A percentile compares a stretch with the other conserved stretches of the same genome.
Conservation (phyloP, 208 protist genomes). For the Polymyxa betae region DNA sequence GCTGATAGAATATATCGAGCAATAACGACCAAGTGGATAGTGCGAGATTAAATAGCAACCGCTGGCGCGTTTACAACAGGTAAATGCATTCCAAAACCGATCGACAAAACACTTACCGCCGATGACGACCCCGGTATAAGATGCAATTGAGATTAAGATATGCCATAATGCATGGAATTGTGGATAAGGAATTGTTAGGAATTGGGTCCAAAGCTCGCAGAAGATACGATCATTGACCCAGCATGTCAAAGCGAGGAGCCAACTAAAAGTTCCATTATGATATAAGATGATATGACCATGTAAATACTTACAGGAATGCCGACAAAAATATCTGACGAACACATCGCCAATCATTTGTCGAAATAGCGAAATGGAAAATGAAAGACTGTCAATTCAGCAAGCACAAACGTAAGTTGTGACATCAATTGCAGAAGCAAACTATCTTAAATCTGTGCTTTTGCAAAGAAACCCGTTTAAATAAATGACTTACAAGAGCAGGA, state of each 20-base stretch:
- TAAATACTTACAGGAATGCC: not conserved
- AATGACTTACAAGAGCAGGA: not conserved
- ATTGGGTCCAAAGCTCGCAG: slow-evolving; percentile 19
- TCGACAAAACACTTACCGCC: not conserved
- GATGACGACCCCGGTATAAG: not conserved
- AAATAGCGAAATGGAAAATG: not conserved
- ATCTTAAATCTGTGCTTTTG: no score
- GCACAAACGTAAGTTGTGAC: not conserved
- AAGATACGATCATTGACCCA: slow-evolving; percentile 44
- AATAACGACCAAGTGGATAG: no score
- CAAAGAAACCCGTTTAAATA: not conserved
- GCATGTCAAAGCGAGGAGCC: slow-evolving; percentile 34
- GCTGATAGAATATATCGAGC: no score
- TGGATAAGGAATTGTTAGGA: not conserved
- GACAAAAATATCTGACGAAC: slow-evolving; percentile 47
- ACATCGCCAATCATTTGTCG: not conserved
- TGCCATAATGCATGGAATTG: slow-evolving; percentile 48
- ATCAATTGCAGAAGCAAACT: no score
- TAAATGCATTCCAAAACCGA: no score
- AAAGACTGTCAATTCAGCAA: not conserved
- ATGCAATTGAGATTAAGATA: slow-evolving; percentile 10
- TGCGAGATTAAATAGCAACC: no score
- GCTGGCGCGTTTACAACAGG: no score
- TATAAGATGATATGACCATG: not conserved
- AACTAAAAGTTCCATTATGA: not conserved